Conservation (phyloP, 1,284 basidiomycete species). For the Rhizoctonia solani region DNA sequence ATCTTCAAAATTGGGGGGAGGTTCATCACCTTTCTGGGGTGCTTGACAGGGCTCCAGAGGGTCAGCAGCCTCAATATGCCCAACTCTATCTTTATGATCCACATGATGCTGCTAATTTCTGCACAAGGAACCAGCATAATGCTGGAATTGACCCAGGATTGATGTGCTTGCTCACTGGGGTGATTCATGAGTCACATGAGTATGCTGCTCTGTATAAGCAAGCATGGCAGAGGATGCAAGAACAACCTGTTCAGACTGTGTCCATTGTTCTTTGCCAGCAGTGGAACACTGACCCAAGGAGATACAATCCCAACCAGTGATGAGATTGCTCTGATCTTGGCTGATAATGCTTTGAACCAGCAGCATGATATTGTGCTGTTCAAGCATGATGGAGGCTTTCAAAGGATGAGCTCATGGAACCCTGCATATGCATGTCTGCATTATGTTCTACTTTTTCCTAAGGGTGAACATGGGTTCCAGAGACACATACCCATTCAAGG, state of each 20-base stretch:
- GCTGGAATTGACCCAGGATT: constrained; percentile 39
- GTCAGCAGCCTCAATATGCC: constrained; percentile 43
- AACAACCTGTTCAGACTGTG: constrained; percentile 1
- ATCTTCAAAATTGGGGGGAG: constrained; percentile 48
- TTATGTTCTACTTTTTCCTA: constrained; percentile 51
- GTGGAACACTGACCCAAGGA: constrained; percentile 41
- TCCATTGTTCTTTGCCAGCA: constrained; percentile 10
- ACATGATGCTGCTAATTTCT: constrained; percentile 41
- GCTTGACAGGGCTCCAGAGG: constrained; percentile 40
- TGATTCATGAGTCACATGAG: constrained; percentile 42
- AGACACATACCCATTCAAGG: background rate
- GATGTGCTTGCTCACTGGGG: constrained; percentile 43
- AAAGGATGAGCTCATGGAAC: constrained; percentile 46
- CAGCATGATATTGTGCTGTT: constrained; percentile 47
- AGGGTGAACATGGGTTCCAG: constrained; percentile 47
- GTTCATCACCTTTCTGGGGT: constrained; percentile 47
- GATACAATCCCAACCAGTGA: constrained; percentile 49
- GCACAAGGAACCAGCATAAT: constrained; percentile 41
- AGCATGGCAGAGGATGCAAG: constrained; percentile 45
- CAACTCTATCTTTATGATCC: constrained; percentile 52
- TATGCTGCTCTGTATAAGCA: constrained; percentile 46
- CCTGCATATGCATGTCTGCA: constrained; percentile 48
- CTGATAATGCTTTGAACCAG: constrained; percentile 40
- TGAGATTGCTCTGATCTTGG: constrained; percentile 50
- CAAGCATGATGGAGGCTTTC: constrained; percentile 40